phyloP scores from a whole-genome alignment of 768 basidiomycete species.

The Tylopilus balloui region DNA sequence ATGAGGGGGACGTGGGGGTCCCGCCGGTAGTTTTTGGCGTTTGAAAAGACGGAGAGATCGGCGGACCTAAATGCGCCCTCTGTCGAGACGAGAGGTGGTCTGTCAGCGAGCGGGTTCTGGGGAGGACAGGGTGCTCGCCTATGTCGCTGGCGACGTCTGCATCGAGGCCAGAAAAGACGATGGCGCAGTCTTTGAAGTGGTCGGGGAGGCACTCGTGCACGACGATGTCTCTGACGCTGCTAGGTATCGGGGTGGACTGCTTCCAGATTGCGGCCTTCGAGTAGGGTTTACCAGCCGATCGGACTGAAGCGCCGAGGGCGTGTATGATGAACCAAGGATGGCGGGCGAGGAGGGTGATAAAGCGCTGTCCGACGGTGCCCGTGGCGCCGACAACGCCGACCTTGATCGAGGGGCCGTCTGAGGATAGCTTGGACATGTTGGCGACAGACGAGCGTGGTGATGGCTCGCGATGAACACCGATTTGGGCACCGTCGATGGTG shows the following conservation, averaged over 20 bases:
- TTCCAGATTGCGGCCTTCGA: slow-evolving; percentile 80
- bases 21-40: slow-evolving; percentile 92
- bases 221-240: slow-evolving; percentile 46
- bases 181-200: slow-evolving; percentile 72
- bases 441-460: not conserved
- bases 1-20: slow-evolving; percentile 92
- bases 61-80: slow-evolving; percentile 84
- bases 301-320: slow-evolving; percentile 81
- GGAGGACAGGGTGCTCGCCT: slow-evolving; percentile 47
- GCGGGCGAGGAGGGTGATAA: slow-evolving; percentile 77
- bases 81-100: not conserved
- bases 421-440: slow-evolving; percentile 19
- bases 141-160: slow-evolving; percentile 93
- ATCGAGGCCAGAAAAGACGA: slow-evolving; percentile 96
- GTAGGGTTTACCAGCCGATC: slow-evolving; percentile 86
- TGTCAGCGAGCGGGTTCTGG: not conserved
- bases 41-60: slow-evolving; percentile 91
- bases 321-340: slow-evolving; percentile 92
- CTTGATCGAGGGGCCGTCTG: slow-evolving; percentile 29
- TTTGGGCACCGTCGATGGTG: not conserved
- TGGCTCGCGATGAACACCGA: not conserved
- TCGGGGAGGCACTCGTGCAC: slow-evolving; percentile 76
- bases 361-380: slow-evolving; percentile 94
- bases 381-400: slow-evolving; percentile 87
- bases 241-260: slow-evolving; percentile 72